phyloP scores from a whole-genome alignment of 495 filamentous ascomycete species.

The Penicillium salamii region DNA sequence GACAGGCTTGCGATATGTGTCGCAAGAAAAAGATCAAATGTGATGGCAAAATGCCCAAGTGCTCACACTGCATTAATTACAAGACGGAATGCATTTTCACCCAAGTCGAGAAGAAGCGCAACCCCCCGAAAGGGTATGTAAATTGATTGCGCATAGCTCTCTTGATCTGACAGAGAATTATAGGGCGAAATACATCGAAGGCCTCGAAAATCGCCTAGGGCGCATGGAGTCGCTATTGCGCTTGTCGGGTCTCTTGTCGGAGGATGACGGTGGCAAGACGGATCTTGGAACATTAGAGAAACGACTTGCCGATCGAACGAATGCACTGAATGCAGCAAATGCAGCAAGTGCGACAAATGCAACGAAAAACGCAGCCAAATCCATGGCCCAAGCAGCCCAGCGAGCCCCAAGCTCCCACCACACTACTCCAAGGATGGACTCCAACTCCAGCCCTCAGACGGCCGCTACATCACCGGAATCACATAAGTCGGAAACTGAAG shows the following conservation, averaged over 20 bases:
- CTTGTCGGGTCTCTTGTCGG: constrained; percentile 82
- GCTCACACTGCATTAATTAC: constrained; percentile 96
- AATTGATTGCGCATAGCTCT: neutral
- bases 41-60: constrained; percentile 92
- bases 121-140: constrained; percentile 90
- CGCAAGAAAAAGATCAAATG: constrained; percentile 99
- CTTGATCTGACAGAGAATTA: constrained; percentile 25
- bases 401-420: constrained; percentile 33
- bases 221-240: constrained; percentile 90
- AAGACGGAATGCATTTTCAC: constrained; percentile 98
- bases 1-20: constrained; percentile 96
- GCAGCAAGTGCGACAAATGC: constrained; percentile 35
- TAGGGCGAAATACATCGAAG: constrained; percentile 95
- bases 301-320: constrained; percentile 66
- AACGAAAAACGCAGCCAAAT: constrained; percentile 32
- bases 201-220: constrained; percentile 88
- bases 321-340: constrained; percentile 27
- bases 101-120: constrained; percentile 97
- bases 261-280: constrained; percentile 81
- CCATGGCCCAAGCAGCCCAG: constrained; percentile 26
- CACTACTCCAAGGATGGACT: constrained; percentile 48
- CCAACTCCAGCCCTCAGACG: constrained; percentile 56
- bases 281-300: constrained; percentile 87
- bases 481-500: constrained; percentile 64
- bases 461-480: constrained; percentile 59